phyloP scores from a whole-genome alignment of 805 yeast species.

The Wickerhamiella alocasiicola region DNA sequence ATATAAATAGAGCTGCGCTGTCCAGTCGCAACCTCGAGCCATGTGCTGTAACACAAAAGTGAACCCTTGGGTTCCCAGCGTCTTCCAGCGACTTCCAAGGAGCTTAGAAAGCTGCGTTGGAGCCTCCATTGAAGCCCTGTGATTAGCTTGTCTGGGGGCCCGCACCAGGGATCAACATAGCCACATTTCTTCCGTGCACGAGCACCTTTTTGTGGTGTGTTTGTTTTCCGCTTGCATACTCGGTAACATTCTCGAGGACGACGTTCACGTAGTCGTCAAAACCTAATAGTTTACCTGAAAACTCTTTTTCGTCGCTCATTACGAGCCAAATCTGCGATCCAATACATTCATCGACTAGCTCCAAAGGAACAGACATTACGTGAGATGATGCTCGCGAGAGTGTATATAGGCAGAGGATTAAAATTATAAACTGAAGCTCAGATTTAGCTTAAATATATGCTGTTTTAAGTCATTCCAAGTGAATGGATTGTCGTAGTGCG shows the following conservation, averaged over 20 bases:
- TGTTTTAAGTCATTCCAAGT: no score
- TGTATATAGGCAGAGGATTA: no score
- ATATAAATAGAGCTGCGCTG: no score
- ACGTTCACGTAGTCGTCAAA: slow-evolving; percentile 88
- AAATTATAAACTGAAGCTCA: no score
- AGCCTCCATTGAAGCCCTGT: background rate
- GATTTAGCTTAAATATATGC: no score
- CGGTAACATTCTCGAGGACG: slow-evolving; percentile 72
- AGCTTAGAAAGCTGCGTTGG: background rate
- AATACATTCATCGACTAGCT: slow-evolving; percentile 75
- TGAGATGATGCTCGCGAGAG: no score
- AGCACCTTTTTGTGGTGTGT: slow-evolving; percentile 26
- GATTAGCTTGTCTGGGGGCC: slow-evolving; percentile 14
- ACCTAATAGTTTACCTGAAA: slow-evolving; percentile 78
- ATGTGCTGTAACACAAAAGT: no score
- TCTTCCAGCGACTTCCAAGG: background rate
- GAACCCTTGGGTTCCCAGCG: no score
- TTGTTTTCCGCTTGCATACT: slow-evolving; percentile 29
- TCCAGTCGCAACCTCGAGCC: no score
- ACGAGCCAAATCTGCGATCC: slow-evolving; percentile 70
- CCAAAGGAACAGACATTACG: slow-evolving; percentile 46
- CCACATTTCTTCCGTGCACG: slow-evolving; percentile 31
- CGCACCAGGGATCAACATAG: slow-evolving; percentile 29
- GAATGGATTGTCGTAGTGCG: no score
- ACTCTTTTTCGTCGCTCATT: slow-evolving; percentile 55